Evolutionary conservation across 2,329 filamentous ascomycete genomes (phyloP).

Genomic region (Gnomoniopsis sp.): DNA sequence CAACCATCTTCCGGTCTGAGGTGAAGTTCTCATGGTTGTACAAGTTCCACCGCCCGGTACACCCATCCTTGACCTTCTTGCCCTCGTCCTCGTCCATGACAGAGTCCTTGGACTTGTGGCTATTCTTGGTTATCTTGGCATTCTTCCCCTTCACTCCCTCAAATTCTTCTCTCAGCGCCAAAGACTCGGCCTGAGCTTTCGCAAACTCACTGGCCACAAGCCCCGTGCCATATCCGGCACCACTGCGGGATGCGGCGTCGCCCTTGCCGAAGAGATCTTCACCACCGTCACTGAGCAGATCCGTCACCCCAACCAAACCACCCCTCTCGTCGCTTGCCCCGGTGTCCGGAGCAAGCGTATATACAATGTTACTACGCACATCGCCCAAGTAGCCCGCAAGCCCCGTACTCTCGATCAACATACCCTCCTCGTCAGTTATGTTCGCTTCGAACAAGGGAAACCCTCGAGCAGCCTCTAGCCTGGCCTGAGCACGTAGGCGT

Average conservation of each 20-base stretch:
- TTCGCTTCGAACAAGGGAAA: slow-evolving; percentile 56
- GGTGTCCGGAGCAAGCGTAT: slow-evolving; percentile 55
- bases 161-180: neutral
- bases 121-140: slow-evolving; percentile 15
- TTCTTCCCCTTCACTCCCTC: slow-evolving; percentile 18
- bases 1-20: slow-evolving; percentile 29
- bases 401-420: slow-evolving; percentile 47
- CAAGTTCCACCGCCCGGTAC: slow-evolving; percentile 33
- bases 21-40: slow-evolving; percentile 18
- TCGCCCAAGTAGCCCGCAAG: slow-evolving; percentile 62
- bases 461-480: slow-evolving; percentile 56
- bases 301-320: slow-evolving; percentile 49
- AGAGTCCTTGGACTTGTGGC: neutral
- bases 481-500: slow-evolving; percentile 61
- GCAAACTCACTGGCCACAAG: slow-evolving; percentile 16
- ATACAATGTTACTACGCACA: slow-evolving; percentile 55
- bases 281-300: slow-evolving; percentile 45
- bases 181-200: slow-evolving; percentile 20
- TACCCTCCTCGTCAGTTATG: slow-evolving; percentile 51
- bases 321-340: slow-evolving; percentile 55
- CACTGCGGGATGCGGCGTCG: slow-evolving; percentile 7
- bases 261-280: slow-evolving; percentile 34
- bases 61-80: slow-evolving; percentile 24
- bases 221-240: slow-evolving; percentile 13
- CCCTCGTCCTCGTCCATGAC: slow-evolving; percentile 4